Base-by-base conservation (phyloP, 1,284 basidiomycete species). In the Coniferiporia weirii region DNA sequence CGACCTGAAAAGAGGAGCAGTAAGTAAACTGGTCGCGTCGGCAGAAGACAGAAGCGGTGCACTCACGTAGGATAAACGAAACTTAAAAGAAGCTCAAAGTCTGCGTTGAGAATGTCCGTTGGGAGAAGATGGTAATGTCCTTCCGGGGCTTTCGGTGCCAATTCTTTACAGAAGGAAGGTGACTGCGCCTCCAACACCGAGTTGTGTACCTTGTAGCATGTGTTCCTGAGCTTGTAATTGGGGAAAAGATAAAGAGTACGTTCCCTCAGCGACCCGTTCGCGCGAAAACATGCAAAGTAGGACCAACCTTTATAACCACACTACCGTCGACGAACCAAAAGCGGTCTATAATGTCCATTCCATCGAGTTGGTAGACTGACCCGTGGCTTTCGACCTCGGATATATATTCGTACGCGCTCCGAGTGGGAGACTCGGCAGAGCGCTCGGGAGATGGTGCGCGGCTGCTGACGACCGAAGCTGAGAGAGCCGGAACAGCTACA, bases 301-400 rank as follows among this genome's bases (percentile, higher is more conserved):
- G 10, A 48, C 45, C 10, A 4, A 56, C 54, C 46, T 48, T 19
- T 19, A 57, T 51, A 6, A 51, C 20, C 7, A 19, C 36, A 38
- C 40, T 57, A 7, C 56, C 56, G 34, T 57, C 56, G 7, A 44
- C 49, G 32, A 57, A 51, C 56, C 56, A 57, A 35, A 50, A 57
- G 8, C 44, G 44, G 17, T 46, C 44, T n/a, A 9, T 13, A n/a
- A 17, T 15, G 15, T n/a, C n/a, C n/a, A n/a, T n/a, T n/a, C n/a
- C n/a, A n/a, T n/a, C n/a, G n/a, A n/a, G n/a, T 46, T n/a, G 17
- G 9, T 46, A 6, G 44, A 10, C 38, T 40, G 38, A 40, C 2
- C 8, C 8, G 9, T 2, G 3, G 38, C 3, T 40, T 40, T 40
- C 12, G 15, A 40, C 12, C 12, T 12, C 7, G 12, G 36, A 12